These are phyloP conservation scores for Aureobasidium pullulans DNA, from an alignment of 2,329 filamentous ascomycete species.

Conservation along the genomic window DNA sequence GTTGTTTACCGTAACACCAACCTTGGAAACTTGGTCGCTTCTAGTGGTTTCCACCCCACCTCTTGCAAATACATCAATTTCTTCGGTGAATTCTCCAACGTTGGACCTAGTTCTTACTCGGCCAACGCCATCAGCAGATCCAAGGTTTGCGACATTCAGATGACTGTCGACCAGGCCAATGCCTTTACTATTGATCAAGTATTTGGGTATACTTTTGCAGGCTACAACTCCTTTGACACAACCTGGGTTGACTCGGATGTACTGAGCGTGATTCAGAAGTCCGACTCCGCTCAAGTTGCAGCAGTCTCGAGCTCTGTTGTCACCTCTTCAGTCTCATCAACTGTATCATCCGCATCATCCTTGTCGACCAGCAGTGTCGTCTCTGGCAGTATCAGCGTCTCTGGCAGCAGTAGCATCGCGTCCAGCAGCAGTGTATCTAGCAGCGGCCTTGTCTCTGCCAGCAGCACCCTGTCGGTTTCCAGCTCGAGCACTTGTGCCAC, in stretches of 20 bases:
- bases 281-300: constrained; percentile 23
- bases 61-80: constrained; percentile 21
- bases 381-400: not conserved
- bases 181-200: constrained; percentile 30
- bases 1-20: constrained; percentile 36
- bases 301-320: not conserved
- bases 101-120: constrained; percentile 34
- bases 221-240: constrained; percentile 27
- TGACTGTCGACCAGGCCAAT: constrained; percentile 30
- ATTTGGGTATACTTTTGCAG: constrained; percentile 29
- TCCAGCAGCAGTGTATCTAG: constrained; percentile 6
- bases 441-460: constrained; percentile 14
- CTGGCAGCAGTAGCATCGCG: not conserved
- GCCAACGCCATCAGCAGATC: constrained; percentile 28
- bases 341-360: constrained; percentile 14
- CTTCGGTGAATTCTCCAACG: constrained; percentile 38
- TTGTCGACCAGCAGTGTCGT: not conserved
- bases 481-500: constrained; percentile 17
- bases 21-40: constrained; percentile 33
- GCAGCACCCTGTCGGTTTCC: constrained; percentile 16
- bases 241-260: constrained; percentile 34
- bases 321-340: not conserved
- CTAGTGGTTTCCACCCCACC: constrained; percentile 29
- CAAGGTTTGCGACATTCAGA: constrained; percentile 26
- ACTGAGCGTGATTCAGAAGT: constrained; percentile 27